Evolutionary conservation across 2,329 filamentous ascomycete species (phyloP).

Genomic region (Aspergillus eucalypticola): DNA sequence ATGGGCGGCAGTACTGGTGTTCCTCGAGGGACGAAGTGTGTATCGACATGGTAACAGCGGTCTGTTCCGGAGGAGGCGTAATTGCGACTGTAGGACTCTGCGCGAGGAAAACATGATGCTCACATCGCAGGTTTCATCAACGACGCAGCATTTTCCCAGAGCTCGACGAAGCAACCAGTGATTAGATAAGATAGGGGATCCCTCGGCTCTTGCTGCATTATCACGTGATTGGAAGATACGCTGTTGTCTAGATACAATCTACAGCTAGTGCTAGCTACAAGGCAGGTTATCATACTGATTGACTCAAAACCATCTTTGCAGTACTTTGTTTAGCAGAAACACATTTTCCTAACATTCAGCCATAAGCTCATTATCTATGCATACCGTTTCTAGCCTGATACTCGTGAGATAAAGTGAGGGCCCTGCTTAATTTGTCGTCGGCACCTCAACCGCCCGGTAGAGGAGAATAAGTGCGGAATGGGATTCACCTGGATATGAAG

Average conservation of each 20-base stretch:
- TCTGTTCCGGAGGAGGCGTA: slow-evolving; percentile 16
- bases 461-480: slow-evolving; percentile 54
- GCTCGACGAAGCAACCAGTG: neutral
- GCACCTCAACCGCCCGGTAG: slow-evolving; percentile 52
- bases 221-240: neutral
- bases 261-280: neutral
- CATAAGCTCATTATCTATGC: slow-evolving; percentile 9
- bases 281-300: neutral
- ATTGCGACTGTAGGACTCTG: slow-evolving; percentile 24
- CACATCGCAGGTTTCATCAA: slow-evolving; percentile 20
- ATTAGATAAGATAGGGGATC: slow-evolving; percentile 5
- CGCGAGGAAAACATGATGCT: slow-evolving; percentile 31
- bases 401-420: neutral
- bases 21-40: slow-evolving; percentile 16
- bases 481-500: slow-evolving; percentile 44
- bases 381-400: neutral
- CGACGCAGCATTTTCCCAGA: neutral
- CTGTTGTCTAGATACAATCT: neutral
- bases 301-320: neutral
- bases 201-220: neutral
- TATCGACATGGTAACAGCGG: slow-evolving; percentile 8
- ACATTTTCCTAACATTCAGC: neutral
- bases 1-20: slow-evolving; percentile 23
- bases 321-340: neutral
- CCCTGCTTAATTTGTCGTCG: slow-evolving; percentile 39